These are phyloP conservation scores for Arthroderma uncinatum DNA, from an alignment of 2,329 filamentous ascomycete species.

Conservation along the genomic window DNA sequence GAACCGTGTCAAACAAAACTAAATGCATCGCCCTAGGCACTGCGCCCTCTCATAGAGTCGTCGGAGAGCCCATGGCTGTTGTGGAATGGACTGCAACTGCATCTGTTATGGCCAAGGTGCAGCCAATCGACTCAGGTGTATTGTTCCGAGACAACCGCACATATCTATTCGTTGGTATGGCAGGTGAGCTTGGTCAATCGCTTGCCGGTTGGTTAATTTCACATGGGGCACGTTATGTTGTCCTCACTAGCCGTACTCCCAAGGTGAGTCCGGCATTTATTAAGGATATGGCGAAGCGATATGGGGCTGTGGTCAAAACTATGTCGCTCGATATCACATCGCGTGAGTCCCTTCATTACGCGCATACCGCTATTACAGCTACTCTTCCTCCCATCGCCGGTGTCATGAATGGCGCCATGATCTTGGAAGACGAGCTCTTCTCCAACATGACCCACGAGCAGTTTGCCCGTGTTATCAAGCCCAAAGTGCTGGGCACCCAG, in stretches of 20 bases:
- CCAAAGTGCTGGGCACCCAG: conserved; percentile 33
- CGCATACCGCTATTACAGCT: conserved; percentile 1
- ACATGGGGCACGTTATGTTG: conserved; percentile 21
- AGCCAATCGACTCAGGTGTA: conserved; percentile 1
- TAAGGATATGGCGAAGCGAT: not conserved
- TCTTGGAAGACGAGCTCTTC: conserved; percentile 28
- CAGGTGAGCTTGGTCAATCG: conserved; percentile 23
- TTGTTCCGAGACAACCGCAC: conserved; percentile 18
- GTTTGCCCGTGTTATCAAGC: conserved; percentile 23
- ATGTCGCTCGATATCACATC: not conserved
- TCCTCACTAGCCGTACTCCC: conserved; percentile 24
- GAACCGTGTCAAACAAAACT: not conserved
- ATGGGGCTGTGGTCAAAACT: not conserved
- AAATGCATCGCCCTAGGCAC: not conserved
- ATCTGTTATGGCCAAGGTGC: not conserved
- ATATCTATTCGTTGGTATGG: conserved; percentile 24
- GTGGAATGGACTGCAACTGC: not conserved
- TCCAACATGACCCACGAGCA: conserved; percentile 23
- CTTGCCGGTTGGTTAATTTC: conserved; percentile 23
- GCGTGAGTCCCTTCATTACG: not conserved
- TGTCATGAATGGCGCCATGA: conserved; percentile 26
- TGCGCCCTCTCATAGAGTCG: not conserved
- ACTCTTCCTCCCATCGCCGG: conserved; percentile 23
- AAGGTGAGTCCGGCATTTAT: conserved; percentile 17
- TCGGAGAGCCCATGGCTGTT: not conserved